These are phyloP conservation scores for Candida silvicultrix DNA, from an alignment of 805 yeast species.

Conservation along the genomic window DNA sequence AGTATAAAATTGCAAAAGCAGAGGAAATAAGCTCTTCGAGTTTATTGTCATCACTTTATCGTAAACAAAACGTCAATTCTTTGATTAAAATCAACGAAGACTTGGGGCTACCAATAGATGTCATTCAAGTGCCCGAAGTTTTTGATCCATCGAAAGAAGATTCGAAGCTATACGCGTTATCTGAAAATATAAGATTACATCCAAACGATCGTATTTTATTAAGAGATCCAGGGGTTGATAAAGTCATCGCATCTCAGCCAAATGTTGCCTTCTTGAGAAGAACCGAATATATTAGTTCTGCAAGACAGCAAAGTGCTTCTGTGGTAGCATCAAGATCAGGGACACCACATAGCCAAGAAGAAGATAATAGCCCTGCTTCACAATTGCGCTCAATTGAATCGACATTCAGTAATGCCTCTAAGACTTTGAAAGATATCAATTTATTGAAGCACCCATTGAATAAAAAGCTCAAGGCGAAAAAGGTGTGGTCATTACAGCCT, in stretches of 20 bases:
- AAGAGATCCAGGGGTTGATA: slow-evolving; percentile 63
- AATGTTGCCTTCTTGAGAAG: slow-evolving; percentile 79
- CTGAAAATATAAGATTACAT: slow-evolving; percentile 46
- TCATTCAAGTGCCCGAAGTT: slow-evolving; percentile 58
- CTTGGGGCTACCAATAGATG: slow-evolving; percentile 73
- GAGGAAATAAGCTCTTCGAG: slow-evolving; percentile 43
- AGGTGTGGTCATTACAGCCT: slow-evolving; percentile 77
- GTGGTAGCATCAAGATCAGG: slow-evolving; percentile 14
- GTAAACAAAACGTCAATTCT: slow-evolving; percentile 60
- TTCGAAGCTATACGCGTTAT: slow-evolving; percentile 1
- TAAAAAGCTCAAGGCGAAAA: slow-evolving; percentile 65
- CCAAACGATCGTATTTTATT: slow-evolving; percentile 73
- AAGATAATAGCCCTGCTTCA: slow-evolving; percentile 41
- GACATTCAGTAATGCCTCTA: slow-evolving; percentile 62
- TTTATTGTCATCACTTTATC: slow-evolving; percentile 63
- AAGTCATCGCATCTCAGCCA: slow-evolving; percentile 29
- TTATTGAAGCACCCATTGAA: slow-evolving; percentile 72
- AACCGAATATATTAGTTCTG: slow-evolving; percentile 69
- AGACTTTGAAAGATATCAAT: slow-evolving; percentile 34
- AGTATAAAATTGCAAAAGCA: slow-evolving; percentile 35
- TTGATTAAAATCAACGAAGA: slow-evolving; percentile 53
- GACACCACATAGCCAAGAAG: slow-evolving; percentile 6
- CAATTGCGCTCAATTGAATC: slow-evolving; percentile 69
- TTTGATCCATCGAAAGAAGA: slow-evolving; percentile 39
- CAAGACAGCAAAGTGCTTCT: background rate